Percentiles rank a stretch among this genome's conserved stretches.
Conservation (phyloP, 139 green algal species). For the Chlamydomonas applanata region DNA sequence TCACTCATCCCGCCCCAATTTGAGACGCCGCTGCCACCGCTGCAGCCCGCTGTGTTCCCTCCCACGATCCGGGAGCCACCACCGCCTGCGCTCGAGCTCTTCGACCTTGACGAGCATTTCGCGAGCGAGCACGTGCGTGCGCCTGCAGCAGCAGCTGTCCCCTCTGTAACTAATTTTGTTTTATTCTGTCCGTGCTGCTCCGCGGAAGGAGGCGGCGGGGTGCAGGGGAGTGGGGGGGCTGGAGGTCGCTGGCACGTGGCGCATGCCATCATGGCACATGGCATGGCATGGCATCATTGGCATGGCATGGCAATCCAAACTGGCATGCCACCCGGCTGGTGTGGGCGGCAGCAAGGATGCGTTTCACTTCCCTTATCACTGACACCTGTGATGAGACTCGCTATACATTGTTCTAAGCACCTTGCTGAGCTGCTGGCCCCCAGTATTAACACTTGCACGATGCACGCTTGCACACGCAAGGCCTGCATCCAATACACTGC, state of each 20-base stretch:
- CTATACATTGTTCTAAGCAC: neutral
- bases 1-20: constrained; percentile 75
- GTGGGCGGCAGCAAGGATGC: neutral
- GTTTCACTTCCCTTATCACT: neutral
- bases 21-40: constrained; percentile 74
- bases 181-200: neutral
- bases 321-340: too few relatives aligned
- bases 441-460: too few relatives aligned
- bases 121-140: constrained; percentile 56
- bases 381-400: neutral
- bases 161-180: neutral
- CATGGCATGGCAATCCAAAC: too few relatives aligned
- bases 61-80: constrained; percentile 70
- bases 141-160: neutral
- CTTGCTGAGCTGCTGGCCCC: neutral
- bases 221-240: too few relatives aligned
- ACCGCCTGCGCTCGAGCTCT: constrained; percentile 80
- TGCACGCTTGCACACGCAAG: too few relatives aligned
- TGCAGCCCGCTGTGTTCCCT: constrained; percentile 81
- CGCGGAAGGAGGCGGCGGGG: too few relatives aligned
- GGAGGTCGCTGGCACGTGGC: too few relatives aligned
- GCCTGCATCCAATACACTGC: neutral
- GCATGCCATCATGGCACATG: too few relatives aligned
- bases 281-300: too few relatives aligned
- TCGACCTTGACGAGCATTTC: constrained; percentile 85